These are phyloP conservation scores for Arthrobotrys musiformis DNA, from an alignment of 2,329 filamentous ascomycete genomes.

Conservation along the genomic window DNA sequence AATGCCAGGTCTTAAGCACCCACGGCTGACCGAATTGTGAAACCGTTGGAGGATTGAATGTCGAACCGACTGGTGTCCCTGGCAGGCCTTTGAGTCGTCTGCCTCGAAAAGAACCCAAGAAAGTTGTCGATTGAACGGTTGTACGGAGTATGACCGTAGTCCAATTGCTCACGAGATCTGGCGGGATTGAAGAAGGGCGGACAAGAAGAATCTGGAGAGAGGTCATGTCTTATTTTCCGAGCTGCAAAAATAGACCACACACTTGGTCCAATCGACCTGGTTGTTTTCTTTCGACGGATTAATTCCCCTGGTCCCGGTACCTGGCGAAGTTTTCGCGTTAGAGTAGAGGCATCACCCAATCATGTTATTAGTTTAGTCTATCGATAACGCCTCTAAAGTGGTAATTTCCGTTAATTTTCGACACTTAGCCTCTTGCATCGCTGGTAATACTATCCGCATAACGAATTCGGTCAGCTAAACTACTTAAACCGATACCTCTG, in stretches of 20 bases:
- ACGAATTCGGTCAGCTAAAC: conserved; percentile 26
- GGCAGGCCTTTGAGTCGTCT: conserved; percentile 19
- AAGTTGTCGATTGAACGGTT: conserved; percentile 37
- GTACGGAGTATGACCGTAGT: conserved; percentile 30
- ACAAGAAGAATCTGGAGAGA: conserved; percentile 44
- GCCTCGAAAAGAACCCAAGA: conserved; percentile 14
- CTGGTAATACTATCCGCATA: conserved; percentile 39
- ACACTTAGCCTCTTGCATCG: conserved; percentile 30
- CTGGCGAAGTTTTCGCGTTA: conserved; percentile 47
- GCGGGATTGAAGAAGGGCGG: conserved; percentile 18
- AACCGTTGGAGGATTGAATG: conserved; percentile 21
- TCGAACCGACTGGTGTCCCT: conserved; percentile 15
- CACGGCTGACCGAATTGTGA: conserved; percentile 32
- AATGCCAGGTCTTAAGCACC: conserved; percentile 1
- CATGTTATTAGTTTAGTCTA: conserved; percentile 41
- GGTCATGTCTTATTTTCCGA: conserved; percentile 49
- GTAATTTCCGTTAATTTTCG: conserved; percentile 56
- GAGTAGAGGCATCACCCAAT: conserved; percentile 30
- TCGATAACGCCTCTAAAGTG: conserved; percentile 53
- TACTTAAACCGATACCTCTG: conserved; percentile 34
- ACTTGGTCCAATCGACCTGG: conserved; percentile 16
- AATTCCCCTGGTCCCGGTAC: conserved; percentile 27
- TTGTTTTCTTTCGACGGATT: conserved; percentile 53
- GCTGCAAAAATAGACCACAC: conserved; percentile 40
- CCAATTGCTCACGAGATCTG: conserved; percentile 49